A percentile compares a stretch with the other conserved stretches of the same genome.
Evolutionary conservation across 2,329 filamentous ascomycete species (phyloP).

Genomic region (Paecilomyces variotii): DNA sequence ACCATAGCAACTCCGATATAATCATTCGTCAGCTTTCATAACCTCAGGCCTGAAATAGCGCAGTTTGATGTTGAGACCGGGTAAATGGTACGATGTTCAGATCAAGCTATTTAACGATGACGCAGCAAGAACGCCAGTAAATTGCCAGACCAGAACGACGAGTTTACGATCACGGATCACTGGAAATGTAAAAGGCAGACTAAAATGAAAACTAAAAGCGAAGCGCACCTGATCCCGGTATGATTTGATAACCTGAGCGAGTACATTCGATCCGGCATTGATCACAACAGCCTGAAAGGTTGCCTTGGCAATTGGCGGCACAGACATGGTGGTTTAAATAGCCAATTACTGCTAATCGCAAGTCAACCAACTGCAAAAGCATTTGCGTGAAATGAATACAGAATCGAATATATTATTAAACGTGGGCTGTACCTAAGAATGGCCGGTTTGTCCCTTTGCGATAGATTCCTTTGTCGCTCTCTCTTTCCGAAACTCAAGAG

Average conservation of each 20-base stretch:
- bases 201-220: conserved; percentile 6
- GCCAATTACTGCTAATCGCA: neutral
- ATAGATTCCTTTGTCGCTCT: neutral
- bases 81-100: neutral
- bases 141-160: too few species aligned
- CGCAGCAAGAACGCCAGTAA: too few species aligned
- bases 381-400: neutral
- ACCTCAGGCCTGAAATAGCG: neutral
- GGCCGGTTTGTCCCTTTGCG: neutral
- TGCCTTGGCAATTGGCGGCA: conserved; percentile 44
- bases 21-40: neutral
- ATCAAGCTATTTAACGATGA: neutral
- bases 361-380: neutral
- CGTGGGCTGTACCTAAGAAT: neutral
- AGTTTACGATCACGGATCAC: too few species aligned
- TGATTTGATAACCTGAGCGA: conserved; percentile 48
- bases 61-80: neutral
- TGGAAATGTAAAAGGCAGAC: neutral
- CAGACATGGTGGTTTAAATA: conserved; percentile 11
- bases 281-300: conserved; percentile 47
- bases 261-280: conserved; percentile 47
- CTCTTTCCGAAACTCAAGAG: too few species aligned
- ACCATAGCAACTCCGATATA: neutral
- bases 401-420: neutral
- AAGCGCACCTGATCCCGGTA: conserved; percentile 38